Percentiles rank a stretch among this genome's conserved stretches.
These are phyloP conservation scores for Claviceps cyperi DNA, from an alignment of 2,329 filamentous ascomycete species.

Conservation along the genomic window DNA sequence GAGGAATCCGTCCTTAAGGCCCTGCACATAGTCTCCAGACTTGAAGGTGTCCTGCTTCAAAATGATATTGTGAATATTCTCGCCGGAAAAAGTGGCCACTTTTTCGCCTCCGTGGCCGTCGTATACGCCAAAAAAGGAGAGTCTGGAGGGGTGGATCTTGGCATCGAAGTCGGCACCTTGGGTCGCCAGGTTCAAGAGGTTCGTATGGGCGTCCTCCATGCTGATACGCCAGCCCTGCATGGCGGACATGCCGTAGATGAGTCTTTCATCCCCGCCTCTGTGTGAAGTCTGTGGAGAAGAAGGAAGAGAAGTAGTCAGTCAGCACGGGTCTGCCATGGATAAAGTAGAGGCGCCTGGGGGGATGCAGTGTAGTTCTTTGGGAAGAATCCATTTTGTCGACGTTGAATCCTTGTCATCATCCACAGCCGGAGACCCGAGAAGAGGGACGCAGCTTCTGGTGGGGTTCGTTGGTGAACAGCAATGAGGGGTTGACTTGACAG, in stretches of 20 bases:
- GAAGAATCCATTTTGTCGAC: too few relatives aligned
- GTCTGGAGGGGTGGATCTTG: conserved; percentile 53
- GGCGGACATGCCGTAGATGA: conserved; percentile 86
- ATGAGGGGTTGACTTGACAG: not conserved
- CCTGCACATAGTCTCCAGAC: conserved; percentile 81
- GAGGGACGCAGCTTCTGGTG: not conserved
- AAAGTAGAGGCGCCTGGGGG: not conserved
- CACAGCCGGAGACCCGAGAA: not conserved
- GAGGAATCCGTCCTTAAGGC: conserved; percentile 91
- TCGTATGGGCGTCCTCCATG: conserved; percentile 95
- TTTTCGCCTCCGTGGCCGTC: conserved; percentile 96
- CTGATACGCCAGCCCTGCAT: conserved; percentile 99
- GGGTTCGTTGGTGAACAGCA: conserved; percentile 1
- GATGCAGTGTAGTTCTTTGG: not conserved
- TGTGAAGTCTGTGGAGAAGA: conserved; percentile 56
- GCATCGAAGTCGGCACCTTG: conserved; percentile 34
- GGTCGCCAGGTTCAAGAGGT: conserved; percentile 68
- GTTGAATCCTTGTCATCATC: not conserved
- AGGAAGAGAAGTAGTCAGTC: conserved; percentile 11
- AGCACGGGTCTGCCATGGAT: conserved; percentile 9
- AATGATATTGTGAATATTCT: conserved; percentile 87
- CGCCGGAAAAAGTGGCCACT: conserved; percentile 83
- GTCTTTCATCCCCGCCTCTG: conserved; percentile 80
- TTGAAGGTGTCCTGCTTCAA: conserved; percentile 91
- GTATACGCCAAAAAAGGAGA: conserved; percentile 96